Conservation (phyloP, 139 green algal genomes). For the Chlorella sp. region DNA sequence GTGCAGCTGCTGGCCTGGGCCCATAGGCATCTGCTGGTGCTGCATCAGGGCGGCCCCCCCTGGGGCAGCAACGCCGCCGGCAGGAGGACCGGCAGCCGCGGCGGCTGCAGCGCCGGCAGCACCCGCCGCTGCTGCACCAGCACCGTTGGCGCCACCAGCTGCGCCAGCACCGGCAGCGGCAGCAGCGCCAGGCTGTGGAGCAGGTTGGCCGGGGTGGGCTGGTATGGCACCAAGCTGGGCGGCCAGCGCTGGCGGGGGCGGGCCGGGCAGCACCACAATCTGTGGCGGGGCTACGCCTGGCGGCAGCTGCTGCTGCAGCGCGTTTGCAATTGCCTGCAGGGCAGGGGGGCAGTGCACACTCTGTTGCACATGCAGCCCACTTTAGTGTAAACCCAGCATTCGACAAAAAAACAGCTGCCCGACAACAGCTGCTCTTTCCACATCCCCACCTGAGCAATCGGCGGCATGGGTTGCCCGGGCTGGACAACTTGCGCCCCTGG, state of each 20-base stretch:
- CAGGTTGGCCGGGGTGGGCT: no score
- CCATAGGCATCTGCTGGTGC: not conserved
- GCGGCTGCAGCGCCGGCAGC: not conserved
- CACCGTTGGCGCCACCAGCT: not conserved
- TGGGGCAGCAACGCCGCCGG: no score
- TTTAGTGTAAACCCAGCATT: no score
- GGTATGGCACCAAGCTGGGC: no score
- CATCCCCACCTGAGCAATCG: slow-evolving; percentile 7
- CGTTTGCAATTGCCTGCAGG: not conserved
- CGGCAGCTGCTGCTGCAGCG: slow-evolving; percentile 20
- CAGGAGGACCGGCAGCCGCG: not conserved
- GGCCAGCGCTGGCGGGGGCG: no score
- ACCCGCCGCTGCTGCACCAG: not conserved
- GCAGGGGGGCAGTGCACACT: no score
- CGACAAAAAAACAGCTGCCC: no score
- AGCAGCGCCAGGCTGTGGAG: no score
- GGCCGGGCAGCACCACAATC: not conserved
- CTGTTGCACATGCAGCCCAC: no score
- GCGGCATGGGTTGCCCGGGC: not conserved
- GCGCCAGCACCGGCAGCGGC: not conserved
- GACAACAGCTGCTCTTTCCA: no score
- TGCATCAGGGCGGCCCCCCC: slow-evolving; percentile 3
- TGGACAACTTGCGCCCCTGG: not conserved
- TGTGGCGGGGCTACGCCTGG: not conserved
- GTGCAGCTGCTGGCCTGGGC: not conserved